These are phyloP conservation scores for Ceriops decandra DNA, from an alignment of 345 rosid genomes.

Conservation along the genomic window DNA sequence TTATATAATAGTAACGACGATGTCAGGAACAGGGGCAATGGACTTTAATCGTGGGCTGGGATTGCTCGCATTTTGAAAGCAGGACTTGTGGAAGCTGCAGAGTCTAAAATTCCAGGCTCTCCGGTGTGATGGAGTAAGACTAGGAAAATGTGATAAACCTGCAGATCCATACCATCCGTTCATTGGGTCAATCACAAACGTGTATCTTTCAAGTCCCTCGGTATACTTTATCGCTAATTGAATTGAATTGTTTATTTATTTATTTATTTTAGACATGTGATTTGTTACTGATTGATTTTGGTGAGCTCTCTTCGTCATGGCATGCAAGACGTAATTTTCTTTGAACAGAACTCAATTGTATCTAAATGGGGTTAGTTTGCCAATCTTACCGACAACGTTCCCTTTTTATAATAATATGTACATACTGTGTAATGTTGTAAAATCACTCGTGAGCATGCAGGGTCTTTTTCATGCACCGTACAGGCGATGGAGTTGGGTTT, in stretches of 20 bases:
- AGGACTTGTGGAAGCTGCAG: constrained; percentile 8
- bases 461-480: too few species aligned
- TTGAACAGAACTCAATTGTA: neutral
- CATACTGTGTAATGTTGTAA: too few species aligned
- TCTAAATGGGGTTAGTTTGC: neutral
- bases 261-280: too few species aligned
- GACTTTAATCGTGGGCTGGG: too few species aligned
- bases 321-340: neutral
- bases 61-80: neutral
- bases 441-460: too few species aligned
- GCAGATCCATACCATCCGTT: neutral
- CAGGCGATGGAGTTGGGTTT: too few species aligned
- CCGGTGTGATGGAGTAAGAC: constrained; percentile 4
- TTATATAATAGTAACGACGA: too few species aligned
- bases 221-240: neutral
- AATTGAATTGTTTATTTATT: neutral
- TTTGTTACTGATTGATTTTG: neutral
- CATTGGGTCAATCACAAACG: neutral
- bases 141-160: neutral
- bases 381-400: neutral
- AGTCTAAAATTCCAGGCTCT: neutral
- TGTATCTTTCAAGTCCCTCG: neutral
- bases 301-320: constrained; percentile 5
- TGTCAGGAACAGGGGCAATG: too few species aligned
- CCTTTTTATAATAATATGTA: too few species aligned